These are phyloP conservation scores for Euryodendron excelsum DNA, from an alignment of 148 eudicot species.

Conservation along the genomic window DNA sequence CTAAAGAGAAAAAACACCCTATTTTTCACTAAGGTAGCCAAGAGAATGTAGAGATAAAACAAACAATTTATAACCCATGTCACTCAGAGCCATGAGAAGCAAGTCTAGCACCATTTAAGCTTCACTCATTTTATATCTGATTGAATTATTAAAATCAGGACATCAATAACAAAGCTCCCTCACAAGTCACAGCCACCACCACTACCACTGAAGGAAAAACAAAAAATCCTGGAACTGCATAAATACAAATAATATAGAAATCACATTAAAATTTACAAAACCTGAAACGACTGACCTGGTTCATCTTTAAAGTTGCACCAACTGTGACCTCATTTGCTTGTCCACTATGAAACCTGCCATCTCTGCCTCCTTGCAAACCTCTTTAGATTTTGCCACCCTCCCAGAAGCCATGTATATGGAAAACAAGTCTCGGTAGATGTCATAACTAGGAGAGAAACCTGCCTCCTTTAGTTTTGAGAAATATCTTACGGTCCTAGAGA, in stretches of 20 bases:
- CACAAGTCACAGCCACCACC: background rate
- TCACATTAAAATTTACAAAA: background rate
- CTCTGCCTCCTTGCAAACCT: slow-evolving; percentile 74
- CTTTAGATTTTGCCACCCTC: slow-evolving; percentile 76
- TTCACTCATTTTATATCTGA: background rate
- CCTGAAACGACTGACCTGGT: slow-evolving; percentile 21
- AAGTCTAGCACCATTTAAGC: background rate
- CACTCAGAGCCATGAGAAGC: background rate
- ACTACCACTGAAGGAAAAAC: background rate
- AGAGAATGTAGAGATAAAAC: background rate
- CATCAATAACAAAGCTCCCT: background rate
- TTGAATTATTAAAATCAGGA: background rate
- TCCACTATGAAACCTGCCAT: slow-evolving; percentile 68
- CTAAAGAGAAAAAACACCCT: background rate
- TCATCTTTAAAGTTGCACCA: slow-evolving; percentile 47
- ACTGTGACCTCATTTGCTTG: slow-evolving; percentile 38
- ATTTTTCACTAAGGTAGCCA: background rate
- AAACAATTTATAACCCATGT: background rate
- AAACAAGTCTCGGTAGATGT: slow-evolving; percentile 62
- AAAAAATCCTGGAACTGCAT: background rate
- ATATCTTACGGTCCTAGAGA: slow-evolving; percentile 69
- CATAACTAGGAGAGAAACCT: slow-evolving; percentile 76
- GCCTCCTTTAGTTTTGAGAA: slow-evolving; percentile 80
- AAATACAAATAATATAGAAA: background rate
- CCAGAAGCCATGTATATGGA: slow-evolving; percentile 53